Evolutionary conservation across 2,329 filamentous ascomycete species (phyloP).

Genomic region (Ceratocystis cacaofunesta): DNA sequence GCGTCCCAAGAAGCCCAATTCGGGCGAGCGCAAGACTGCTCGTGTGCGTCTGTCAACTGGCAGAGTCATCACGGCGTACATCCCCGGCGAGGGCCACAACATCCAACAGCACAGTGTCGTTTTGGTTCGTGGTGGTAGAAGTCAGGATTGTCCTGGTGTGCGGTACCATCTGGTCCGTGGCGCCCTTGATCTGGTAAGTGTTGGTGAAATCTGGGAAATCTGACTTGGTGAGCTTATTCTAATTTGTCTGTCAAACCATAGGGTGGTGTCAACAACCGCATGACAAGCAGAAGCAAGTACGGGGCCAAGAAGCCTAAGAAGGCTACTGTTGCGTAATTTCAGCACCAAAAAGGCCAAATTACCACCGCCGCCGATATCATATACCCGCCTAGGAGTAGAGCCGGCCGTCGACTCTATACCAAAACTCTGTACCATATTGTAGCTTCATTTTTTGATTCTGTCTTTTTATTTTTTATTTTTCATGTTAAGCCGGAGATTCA

Average conservation of each 20-base stretch:
- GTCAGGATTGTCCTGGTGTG: conserved; percentile 97
- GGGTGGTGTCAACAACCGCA: conserved; percentile 79
- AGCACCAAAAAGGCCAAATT: not conserved
- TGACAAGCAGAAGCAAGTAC: conserved; percentile 84
- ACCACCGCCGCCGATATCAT: not conserved
- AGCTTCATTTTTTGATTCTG: not conserved
- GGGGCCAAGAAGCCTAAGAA: conserved; percentile 98
- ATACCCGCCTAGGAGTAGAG: not conserved
- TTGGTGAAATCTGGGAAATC: not conserved
- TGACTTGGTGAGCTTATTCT: not conserved
- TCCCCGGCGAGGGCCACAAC: conserved; percentile 95
- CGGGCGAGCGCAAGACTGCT: conserved; percentile 88
- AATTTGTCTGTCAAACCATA: conserved; percentile 25
- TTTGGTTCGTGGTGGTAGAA: conserved; percentile 78
- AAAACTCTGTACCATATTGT: conserved; percentile 14
- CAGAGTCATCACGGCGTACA: conserved; percentile 79
- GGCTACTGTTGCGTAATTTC: conserved; percentile 37
- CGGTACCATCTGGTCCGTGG: conserved; percentile 88
- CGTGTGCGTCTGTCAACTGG: conserved; percentile 80
- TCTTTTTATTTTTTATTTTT: not conserved
- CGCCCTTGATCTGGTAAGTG: conserved; percentile 76
- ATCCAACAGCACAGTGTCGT: conserved; percentile 98
- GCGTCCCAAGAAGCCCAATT: conserved; percentile 98
- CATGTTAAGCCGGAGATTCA: not conserved
- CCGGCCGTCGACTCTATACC: not conserved